Percentiles rank a stretch among this genome's conserved stretches.
Conservation (phyloP, 306 rosid species). For the Prunus mongolica region DNA sequence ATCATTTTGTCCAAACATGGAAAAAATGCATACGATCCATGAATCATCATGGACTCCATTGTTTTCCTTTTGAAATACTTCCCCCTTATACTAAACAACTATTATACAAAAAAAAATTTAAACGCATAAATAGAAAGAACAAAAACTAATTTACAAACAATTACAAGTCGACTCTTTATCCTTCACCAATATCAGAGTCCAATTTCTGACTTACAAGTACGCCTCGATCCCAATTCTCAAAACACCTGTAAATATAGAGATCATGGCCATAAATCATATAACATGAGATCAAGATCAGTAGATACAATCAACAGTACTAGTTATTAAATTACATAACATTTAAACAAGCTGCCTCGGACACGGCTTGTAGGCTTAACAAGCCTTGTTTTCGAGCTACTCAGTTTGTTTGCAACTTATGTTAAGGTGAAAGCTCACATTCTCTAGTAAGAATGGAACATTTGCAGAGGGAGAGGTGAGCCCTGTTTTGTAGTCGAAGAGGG, state of each 20-base stretch:
- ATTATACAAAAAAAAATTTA: neutral
- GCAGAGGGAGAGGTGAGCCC: neutral
- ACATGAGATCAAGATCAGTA: neutral
- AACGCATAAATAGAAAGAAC: neutral
- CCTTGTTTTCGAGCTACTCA: neutral
- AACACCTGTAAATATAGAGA: slow-evolving; percentile 42
- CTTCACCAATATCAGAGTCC: slow-evolving; percentile 32
- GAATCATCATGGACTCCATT: neutral
- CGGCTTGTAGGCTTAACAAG: neutral
- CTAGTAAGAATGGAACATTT: too few relatives aligned
- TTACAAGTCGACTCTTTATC: slow-evolving; percentile 1
- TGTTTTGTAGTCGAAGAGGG: neutral
- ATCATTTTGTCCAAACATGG: too few relatives aligned
- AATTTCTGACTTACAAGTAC: slow-evolving; percentile 46
- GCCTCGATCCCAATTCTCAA: slow-evolving; percentile 74
- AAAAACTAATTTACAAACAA: neutral
- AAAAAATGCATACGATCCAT: too few relatives aligned
- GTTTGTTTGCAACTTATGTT: too few relatives aligned
- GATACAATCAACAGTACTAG: neutral
- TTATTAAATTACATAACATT: neutral
- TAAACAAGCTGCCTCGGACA: neutral
- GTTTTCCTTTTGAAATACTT: neutral
- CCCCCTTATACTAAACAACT: neutral
- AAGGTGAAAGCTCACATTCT: too few relatives aligned
- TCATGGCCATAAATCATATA: neutral